phyloP scores from a whole-genome alignment of 495 filamentous ascomycete genomes.

The Penicillium roqueforti region DNA sequence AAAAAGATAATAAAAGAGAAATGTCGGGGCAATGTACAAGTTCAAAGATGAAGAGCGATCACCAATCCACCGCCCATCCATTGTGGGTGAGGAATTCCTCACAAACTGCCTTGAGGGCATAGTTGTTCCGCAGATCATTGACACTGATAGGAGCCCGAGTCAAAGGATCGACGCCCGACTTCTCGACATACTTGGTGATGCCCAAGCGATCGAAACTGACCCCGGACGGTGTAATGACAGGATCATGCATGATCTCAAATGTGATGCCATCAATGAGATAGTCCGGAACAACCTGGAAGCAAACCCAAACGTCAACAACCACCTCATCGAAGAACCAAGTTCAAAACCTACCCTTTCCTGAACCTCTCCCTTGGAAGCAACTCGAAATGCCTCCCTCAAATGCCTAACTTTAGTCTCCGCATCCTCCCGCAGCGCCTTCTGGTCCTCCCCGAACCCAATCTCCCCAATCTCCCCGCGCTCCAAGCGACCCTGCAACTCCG shows the following conservation, averaged over 20 bases:
- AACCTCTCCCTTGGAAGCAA: slow-evolving; percentile 56
- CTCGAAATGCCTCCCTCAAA: slow-evolving; percentile 40
- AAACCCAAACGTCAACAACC: slow-evolving; percentile 9
- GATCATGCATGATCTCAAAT: slow-evolving; percentile 91
- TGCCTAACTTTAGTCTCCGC: slow-evolving; percentile 50
- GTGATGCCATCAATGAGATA: slow-evolving; percentile 86
- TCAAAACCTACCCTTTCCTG: slow-evolving; percentile 49
- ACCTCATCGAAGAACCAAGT: neutral
- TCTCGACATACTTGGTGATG: slow-evolving; percentile 79
- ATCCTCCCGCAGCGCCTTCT: slow-evolving; percentile 41
- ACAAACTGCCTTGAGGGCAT: slow-evolving; percentile 78
- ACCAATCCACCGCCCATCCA: slow-evolving; percentile 95
- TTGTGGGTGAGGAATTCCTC: slow-evolving; percentile 79
- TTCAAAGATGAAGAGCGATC: slow-evolving; percentile 12
- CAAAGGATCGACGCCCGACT: slow-evolving; percentile 72
- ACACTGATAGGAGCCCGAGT: slow-evolving; percentile 69
- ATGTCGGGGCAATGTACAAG: neutral
- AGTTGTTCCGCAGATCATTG: slow-evolving; percentile 76
- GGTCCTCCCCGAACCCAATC: slow-evolving; percentile 42
- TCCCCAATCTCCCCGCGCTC: slow-evolving; percentile 45
- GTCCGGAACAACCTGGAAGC: slow-evolving; percentile 65
- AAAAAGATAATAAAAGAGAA: slow-evolving; percentile 9
- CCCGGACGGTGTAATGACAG: slow-evolving; percentile 81
- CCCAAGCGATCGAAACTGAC: slow-evolving; percentile 84
- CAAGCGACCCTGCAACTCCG: slow-evolving; percentile 39